These are phyloP conservation scores for Parafenestella ontariensis DNA, from an alignment of 2,329 filamentous ascomycete species.

Conservation along the genomic window DNA sequence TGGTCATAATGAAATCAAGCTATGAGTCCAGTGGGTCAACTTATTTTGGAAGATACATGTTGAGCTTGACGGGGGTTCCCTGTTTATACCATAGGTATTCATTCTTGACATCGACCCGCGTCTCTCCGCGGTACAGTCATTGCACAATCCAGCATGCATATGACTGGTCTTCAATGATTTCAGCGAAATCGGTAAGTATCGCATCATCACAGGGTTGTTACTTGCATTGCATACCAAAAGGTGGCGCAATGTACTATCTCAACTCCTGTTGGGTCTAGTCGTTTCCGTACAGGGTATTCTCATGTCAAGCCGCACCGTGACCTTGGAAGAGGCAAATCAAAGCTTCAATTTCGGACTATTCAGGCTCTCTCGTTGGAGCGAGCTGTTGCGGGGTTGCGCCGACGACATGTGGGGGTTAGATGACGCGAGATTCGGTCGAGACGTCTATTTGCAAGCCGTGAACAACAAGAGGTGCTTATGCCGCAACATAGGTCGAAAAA, in stretches of 20 bases:
- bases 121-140: background rate
- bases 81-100: background rate
- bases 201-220: constrained; percentile 19
- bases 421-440: too few relatives aligned
- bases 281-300: too few relatives aligned
- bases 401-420: too few relatives aligned
- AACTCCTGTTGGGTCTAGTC: background rate
- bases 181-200: background rate
- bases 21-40: background rate
- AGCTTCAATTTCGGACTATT: too few relatives aligned
- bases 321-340: too few relatives aligned
- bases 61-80: background rate
- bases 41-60: background rate
- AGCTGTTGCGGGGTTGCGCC: too few relatives aligned
- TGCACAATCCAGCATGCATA: background rate
- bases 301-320: too few relatives aligned
- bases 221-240: constrained; percentile 1
- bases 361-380: too few relatives aligned
- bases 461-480: too few relatives aligned
- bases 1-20: constrained; percentile 6
- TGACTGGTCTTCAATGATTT: background rate
- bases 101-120: background rate
- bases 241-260: background rate
- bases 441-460: too few relatives aligned
- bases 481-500: too few relatives aligned